Base-by-base conservation (phyloP, 495 filamentous ascomycete genomes). In the Darksidea phi region DNA sequence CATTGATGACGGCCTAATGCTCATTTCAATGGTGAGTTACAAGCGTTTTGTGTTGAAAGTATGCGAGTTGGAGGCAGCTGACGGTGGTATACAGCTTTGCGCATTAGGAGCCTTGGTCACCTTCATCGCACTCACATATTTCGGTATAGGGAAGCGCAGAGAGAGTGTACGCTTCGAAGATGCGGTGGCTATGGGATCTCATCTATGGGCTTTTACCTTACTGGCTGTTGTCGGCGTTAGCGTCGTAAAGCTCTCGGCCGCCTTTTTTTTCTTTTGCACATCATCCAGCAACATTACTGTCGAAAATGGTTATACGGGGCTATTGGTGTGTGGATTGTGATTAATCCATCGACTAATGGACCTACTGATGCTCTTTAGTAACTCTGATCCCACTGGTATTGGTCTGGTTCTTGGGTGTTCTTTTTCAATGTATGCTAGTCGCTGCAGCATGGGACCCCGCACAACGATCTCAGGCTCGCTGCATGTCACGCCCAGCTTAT, bases 381-480 rank as follows among this genome's bases (percentile, higher is more conserved):
- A 10, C 48, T 1, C 25, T 58, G n/a, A 45, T 36, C 15, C 6
- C 32, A 8, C 21, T 58, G 26, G 17, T 45, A 1, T 37, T 58
- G 17, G 20, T 28, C 15, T 58, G 43, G 47, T 48, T 38, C 21
- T 24, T 11, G 6, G n/a, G 23, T 4, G n/a, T 48, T n/a, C n/a
- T 58, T 17, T 41, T 58, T n/a, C 55, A 50, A 47, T 58, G 55
- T 47, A 15, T 38, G n/a, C 55, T 43, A 8, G 25, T 58, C 21
- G 15, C n/a, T n/a, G 55, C 42, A 8, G 55, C 43, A 36, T 58
- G 42, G 55, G 23, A 58, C 37, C 10, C 3, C 10, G 28, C 10
- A 10, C 28, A 10, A 32, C 3, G 28, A 32, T 32, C 28, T 32
- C 28, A 32, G 28, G 28, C 28, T 32, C 28, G 28, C 10, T 32